phyloP scores from a whole-genome alignment of 2,329 filamentous ascomycete species.

The Alternaria sp. region DNA sequence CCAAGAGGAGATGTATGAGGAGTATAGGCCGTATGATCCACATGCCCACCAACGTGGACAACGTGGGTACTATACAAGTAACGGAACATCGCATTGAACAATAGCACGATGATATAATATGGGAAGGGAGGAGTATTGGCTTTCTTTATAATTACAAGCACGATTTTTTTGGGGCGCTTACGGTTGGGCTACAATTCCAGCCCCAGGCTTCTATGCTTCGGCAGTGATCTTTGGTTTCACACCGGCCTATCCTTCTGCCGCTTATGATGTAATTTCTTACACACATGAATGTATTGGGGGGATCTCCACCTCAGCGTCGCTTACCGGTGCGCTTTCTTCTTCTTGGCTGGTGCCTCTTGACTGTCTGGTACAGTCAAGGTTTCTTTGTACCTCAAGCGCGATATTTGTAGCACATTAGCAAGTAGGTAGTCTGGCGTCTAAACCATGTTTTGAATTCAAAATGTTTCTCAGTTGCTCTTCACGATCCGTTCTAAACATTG shows the following conservation, averaged over 20 bases:
- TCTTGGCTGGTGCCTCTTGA: neutral
- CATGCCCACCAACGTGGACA: neutral
- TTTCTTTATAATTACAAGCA: neutral
- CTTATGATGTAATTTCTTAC: neutral
- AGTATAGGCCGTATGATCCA: slow-evolving; percentile 1
- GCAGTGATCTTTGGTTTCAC: neutral
- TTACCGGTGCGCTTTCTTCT: too few relatives aligned
- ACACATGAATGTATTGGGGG: neutral
- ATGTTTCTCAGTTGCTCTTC: too few relatives aligned
- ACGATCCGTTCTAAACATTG: rapidly evolving
- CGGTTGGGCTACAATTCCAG: neutral
- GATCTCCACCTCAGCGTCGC: neutral
- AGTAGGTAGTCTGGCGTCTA: neutral
- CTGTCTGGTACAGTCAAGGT: neutral
- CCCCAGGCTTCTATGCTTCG: neutral
- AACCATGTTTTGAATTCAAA: rapidly evolving
- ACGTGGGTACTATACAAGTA: neutral
- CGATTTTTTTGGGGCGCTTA: neutral
- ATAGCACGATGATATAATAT: neutral
- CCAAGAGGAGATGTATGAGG: neutral
- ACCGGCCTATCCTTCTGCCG: neutral
- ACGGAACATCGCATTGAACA: neutral
- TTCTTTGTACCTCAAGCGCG: neutral
- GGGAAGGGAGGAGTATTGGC: neutral
- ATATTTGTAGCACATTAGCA: neutral